phyloP scores from a whole-genome alignment of 2,329 filamentous ascomycete genomes.

The Penicillium sp. region DNA sequence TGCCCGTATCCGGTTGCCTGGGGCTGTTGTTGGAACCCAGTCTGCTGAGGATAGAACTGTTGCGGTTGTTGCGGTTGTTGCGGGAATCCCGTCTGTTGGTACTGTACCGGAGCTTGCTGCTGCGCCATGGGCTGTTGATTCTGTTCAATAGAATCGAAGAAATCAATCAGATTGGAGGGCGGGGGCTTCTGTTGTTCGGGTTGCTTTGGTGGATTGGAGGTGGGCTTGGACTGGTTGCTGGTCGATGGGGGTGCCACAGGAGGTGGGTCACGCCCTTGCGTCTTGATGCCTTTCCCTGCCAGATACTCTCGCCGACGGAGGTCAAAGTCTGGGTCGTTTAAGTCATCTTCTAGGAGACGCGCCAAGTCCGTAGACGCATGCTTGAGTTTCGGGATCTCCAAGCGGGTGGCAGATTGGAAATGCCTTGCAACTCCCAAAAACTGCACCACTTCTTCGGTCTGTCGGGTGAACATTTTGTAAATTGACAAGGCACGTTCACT shows the following conservation, averaged over 20 bases:
- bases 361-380: slow-evolving; percentile 91
- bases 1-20: slow-evolving; percentile 37
- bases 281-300: slow-evolving; percentile 73
- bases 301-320: slow-evolving; percentile 87
- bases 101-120: slow-evolving; percentile 33
- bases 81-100: slow-evolving; percentile 33
- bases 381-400: slow-evolving; percentile 95
- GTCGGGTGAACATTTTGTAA: slow-evolving; percentile 84
- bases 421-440: slow-evolving; percentile 82
- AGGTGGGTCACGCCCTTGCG: slow-evolving; percentile 41
- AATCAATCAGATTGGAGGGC: slow-evolving; percentile 76
- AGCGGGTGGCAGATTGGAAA: slow-evolving; percentile 83
- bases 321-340: slow-evolving; percentile 93
- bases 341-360: slow-evolving; percentile 84
- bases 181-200: slow-evolving; percentile 35
- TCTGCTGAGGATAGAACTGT: slow-evolving; percentile 34
- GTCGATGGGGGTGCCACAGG: slow-evolving; percentile 24
- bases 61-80: slow-evolving; percentile 37
- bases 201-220: slow-evolving; percentile 25
- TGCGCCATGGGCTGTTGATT: slow-evolving; percentile 67
- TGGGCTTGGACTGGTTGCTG: slow-evolving; percentile 17
- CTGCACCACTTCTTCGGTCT: slow-evolving; percentile 87
- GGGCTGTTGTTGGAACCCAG: slow-evolving; percentile 30
- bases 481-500: slow-evolving; percentile 87
- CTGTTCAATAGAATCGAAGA: slow-evolving; percentile 88